A percentile compares a stretch with the other conserved stretches of the same genome.
Evolutionary conservation across 1,284 basidiomycete species (phyloP).

Genomic region (Irpex sp.): DNA sequence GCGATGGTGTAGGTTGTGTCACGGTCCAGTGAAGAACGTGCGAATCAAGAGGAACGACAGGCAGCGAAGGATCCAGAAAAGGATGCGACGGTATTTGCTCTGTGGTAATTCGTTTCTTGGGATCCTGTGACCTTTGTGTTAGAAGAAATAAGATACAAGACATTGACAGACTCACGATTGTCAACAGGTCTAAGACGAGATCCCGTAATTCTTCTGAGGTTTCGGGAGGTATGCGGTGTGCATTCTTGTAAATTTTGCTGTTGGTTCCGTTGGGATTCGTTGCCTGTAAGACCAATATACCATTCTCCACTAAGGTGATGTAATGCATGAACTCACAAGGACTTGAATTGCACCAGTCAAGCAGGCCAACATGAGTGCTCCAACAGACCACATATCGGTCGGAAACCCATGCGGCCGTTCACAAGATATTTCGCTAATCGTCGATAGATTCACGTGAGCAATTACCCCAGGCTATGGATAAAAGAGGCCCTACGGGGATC

Average conservation of each 20-base stretch:
- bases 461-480: not conserved
- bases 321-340: conserved; percentile 12
- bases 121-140: conserved; percentile 13
- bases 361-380: conserved; percentile 23
- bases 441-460: not conserved
- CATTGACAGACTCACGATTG: conserved; percentile 15
- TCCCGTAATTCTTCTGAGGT: conserved; percentile 17
- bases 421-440: conserved; percentile 7
- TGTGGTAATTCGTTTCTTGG: conserved; percentile 18
- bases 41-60: not conserved
- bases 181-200: conserved; percentile 19
- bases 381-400: conserved; percentile 28
- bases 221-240: conserved; percentile 5
- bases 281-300: conserved; percentile 4
- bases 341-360: conserved; percentile 19
- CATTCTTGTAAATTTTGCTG: conserved; percentile 15
- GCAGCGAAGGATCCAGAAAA: conserved; percentile 20
- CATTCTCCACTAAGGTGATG: not conserved
- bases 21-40: not conserved
- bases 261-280: conserved; percentile 6
- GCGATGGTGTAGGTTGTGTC: not conserved
- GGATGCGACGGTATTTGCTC: conserved; percentile 20
- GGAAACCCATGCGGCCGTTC: conserved; percentile 20
- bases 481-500: conserved; percentile 22
- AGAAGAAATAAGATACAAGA: not conserved